Evolutionary conservation across 2,329 filamentous ascomycete species (phyloP).

Genomic region (Talaromyces amestolkiae): DNA sequence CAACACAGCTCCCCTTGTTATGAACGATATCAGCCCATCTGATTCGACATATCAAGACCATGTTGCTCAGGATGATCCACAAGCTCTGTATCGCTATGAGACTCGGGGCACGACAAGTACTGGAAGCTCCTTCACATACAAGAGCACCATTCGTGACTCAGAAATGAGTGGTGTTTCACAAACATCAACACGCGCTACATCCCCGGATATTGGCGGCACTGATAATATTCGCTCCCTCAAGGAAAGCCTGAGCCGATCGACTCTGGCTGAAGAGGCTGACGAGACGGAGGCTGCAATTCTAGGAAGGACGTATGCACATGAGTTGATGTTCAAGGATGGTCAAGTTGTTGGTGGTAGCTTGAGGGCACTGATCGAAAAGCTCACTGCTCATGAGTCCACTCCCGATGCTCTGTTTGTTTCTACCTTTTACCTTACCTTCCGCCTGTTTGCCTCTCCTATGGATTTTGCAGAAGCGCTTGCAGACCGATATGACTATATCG

Average conservation of each 20-base stretch:
- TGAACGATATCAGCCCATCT: conserved; percentile 28
- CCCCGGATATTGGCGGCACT: conserved; percentile 65
- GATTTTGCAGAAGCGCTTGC: conserved; percentile 80
- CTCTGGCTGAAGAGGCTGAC: conserved; percentile 69
- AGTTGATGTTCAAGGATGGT: conserved; percentile 91
- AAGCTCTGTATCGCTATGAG: conserved; percentile 51
- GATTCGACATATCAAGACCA: conserved; percentile 37
- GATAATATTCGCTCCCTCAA: conserved; percentile 63
- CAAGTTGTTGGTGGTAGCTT: conserved; percentile 91
- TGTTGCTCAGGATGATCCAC: conserved; percentile 32
- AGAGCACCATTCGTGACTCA: conserved; percentile 71
- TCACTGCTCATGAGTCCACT: conserved; percentile 89
- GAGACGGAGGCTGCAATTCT: conserved; percentile 81
- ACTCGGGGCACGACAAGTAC: conserved; percentile 73
- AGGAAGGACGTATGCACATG: conserved; percentile 88
- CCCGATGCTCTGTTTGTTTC: conserved; percentile 90
- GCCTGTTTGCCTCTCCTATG: conserved; percentile 79
- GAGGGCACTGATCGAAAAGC: conserved; percentile 84
- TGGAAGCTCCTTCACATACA: conserved; percentile 74
- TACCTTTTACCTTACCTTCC: conserved; percentile 94
- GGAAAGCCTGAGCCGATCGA: conserved; percentile 64
- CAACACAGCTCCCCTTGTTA: conserved; percentile 27
- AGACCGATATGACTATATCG: conserved; percentile 88
- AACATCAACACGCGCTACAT: conserved; percentile 82
- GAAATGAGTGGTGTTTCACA: conserved; percentile 77